Base-by-base conservation (phyloP, 2,329 filamentous ascomycete genomes). In the Thielaviopsis punctulata region DNA sequence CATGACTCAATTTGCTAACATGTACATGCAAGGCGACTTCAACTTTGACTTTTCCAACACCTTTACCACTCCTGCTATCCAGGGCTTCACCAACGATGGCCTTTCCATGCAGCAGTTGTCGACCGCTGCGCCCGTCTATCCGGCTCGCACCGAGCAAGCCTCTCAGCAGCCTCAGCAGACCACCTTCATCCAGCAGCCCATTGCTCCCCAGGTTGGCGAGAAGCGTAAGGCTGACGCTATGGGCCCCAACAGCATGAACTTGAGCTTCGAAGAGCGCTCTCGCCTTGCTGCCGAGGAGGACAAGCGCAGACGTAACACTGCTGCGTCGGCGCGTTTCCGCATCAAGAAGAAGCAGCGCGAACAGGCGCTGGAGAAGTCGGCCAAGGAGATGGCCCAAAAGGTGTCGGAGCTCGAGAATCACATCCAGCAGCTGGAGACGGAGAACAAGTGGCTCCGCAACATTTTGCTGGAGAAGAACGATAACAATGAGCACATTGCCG, bases 281-380 rank as follows among this genome's bases (percentile, higher is more conserved):
- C 81, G 84, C 39, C 59, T 80, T 5, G 83, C 83, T 12, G 86
- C 86, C 21, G 87, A 94, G 65, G 87, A 94, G 67, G 87, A 94
- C 65, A 93, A 93, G 70, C 82, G 87, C 48, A 80, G 86, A 55
- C 80, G 87, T 57, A 94, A 94, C 69, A 93, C 88, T 2, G 87
- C 87, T 27, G 87, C 87, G 52, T 88, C 82, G 58, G 87, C 87
- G 18, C 83, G 87, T 48, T 94, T 94, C 75, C 83, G 87, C 55
- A 80, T 92, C 64, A 94, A 94, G 79, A 94, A 94, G 82, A 94
- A 94, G 78, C 86, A 92, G 69, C 82, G 87, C 49, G 87, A 94
- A 70, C 84, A 89, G 66, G 83, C 85, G 8, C 78, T 93, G 50
- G 86, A 90, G 66, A 80, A 79, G 61, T 82, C 79, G 3, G 82